Base-by-base conservation (phyloP, 352 stramenopile species). In the Globisporangium alternatum region DNA sequence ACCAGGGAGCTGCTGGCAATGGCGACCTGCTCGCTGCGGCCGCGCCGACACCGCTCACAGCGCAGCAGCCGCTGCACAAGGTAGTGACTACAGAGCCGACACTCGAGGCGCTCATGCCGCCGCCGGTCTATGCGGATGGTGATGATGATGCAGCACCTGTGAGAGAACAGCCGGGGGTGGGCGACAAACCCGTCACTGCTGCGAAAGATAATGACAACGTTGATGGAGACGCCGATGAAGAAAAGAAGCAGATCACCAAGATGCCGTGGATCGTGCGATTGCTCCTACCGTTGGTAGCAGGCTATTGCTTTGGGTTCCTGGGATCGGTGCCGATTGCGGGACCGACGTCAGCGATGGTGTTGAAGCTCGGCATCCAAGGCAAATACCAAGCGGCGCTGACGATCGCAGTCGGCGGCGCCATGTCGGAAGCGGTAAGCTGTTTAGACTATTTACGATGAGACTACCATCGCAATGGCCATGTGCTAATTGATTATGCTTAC, bases 281-380 rank as follows among this genome's bases (percentile, higher is more conserved):
- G 52, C 41, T 96, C 44, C 66, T 95, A 48, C 88, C 88, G 45
- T 62, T 95, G 44, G 60, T 94, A 30, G 83, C 86, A 2, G 88
- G 88, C 2, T 96, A 91, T 60, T 85, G 75, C 64, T 96, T 96
- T 60, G 88, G 88, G 0, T 96, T 96, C 62, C 66, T 96, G 43
- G 88, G 88, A 0, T 96, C 88, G 1, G 85, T 96, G 19, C 88
- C 88, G 2, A 77, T 96, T 33, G 84, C 88, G 0, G 88, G 88
- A 2, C 88, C 88, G 25, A 96, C 88, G 39, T 95, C 86, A 1
- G 88, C 88, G 3, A 96, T 96, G 86, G 88, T 96, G 54, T 60
- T 96, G 22, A 93, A 93, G 72, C 74, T 95, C 13, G 88, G 88
- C 0, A 95, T 96, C 37, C 86, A 96, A 64, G 86, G 88, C 5